Evolutionary conservation across 2,329 filamentous ascomycete genomes (phyloP).

Genomic region (Fonsecaea pedrosoi): DNA sequence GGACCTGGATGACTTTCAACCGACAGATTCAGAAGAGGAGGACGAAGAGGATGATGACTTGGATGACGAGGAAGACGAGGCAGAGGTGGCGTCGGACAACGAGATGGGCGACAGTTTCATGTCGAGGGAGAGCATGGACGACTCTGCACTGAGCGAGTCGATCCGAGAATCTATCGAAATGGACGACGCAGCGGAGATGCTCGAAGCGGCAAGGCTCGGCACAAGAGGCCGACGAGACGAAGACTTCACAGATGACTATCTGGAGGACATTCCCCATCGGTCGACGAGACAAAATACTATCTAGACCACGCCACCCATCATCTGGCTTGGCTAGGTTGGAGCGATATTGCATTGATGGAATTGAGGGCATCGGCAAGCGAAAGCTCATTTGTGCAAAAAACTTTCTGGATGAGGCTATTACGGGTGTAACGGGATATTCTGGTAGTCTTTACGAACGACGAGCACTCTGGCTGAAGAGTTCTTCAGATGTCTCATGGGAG

Average conservation of each 20-base stretch:
- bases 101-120: conserved; percentile 65
- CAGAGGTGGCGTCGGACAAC: conserved; percentile 49
- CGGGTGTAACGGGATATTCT: not conserved
- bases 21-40: conserved; percentile 71
- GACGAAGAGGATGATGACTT: conserved; percentile 56
- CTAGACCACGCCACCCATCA: not conserved
- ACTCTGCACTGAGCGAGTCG: conserved; percentile 55
- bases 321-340: not conserved
- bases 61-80: conserved; percentile 54
- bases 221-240: conserved; percentile 39
- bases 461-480: not conserved
- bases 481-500: not conserved
- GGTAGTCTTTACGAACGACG: not conserved
- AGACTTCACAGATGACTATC: conserved; percentile 37
- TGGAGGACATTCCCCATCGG: conserved; percentile 26
- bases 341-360: not conserved
- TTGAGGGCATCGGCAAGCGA: not conserved
- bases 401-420: not conserved
- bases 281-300: conserved; percentile 4
- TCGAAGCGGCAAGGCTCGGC: conserved; percentile 28
- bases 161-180: conserved; percentile 56
- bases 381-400: not conserved
- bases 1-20: conserved; percentile 86
- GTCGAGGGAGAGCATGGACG: conserved; percentile 58
- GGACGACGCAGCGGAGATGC: conserved; percentile 31